Conservation (phyloP, 306 rosid genomes). For the Cucumis cinereus region DNA sequence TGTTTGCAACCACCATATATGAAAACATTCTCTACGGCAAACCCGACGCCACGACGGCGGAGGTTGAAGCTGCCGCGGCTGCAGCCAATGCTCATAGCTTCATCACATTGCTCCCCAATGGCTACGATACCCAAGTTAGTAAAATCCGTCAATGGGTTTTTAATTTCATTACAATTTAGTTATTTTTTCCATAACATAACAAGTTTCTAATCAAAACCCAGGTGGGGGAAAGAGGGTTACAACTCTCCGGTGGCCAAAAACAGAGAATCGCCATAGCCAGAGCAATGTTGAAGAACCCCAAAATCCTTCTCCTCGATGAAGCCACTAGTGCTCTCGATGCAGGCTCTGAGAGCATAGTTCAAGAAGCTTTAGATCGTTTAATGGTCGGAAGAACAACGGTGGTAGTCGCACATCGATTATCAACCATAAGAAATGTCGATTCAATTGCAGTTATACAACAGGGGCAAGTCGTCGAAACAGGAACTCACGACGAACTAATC, state of each 20-base stretch:
- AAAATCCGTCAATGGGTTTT: neutral
- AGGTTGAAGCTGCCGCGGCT: constrained; percentile 80
- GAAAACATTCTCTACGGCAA: constrained; percentile 92
- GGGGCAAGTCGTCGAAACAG: constrained; percentile 91
- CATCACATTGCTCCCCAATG: constrained; percentile 78
- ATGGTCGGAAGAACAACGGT: constrained; percentile 94
- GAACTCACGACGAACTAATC: constrained; percentile 87
- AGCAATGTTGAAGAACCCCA: constrained; percentile 92
- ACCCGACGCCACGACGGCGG: constrained; percentile 73
- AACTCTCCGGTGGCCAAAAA: constrained; percentile 92
- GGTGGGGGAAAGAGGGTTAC: constrained; percentile 98
- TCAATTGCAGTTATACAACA: constrained; percentile 87
- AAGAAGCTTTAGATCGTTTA: constrained; percentile 90
- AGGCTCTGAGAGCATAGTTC: constrained; percentile 93
- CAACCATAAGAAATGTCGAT: constrained; percentile 86
- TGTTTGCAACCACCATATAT: constrained; percentile 86
- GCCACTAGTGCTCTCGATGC: constrained; percentile 98
- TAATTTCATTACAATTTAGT: neutral
- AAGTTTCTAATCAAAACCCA: constrained; percentile 10
- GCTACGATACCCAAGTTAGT: constrained; percentile 80
- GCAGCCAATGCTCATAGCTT: constrained; percentile 98
- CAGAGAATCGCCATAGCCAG: constrained; percentile 98
- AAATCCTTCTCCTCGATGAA: constrained; percentile 88
- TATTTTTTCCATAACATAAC: neutral
- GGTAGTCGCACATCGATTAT: constrained; percentile 84